A percentile compares a stretch with the other conserved stretches of the same genome.
phyloP scores from a whole-genome alignment of 2,329 filamentous ascomycete species.

The Neopestalotiopsis sp. region DNA sequence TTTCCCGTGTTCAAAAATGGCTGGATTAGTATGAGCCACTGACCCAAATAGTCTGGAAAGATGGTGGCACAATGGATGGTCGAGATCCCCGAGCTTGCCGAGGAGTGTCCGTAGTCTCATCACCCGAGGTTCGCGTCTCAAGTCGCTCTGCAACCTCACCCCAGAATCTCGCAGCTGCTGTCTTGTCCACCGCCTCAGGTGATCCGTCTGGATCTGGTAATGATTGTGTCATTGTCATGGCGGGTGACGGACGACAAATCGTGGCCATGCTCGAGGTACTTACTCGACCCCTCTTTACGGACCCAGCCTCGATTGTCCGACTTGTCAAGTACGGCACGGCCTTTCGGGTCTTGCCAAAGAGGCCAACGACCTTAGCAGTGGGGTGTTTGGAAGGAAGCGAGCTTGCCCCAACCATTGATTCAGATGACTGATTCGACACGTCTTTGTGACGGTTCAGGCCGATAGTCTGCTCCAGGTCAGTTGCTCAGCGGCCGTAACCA shows the following conservation, averaged over 20 bases:
- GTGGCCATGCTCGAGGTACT: neutral
- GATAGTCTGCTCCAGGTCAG: neutral
- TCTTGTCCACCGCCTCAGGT: neutral
- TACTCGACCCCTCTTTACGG: neutral
- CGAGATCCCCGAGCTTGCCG: neutral
- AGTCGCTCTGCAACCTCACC: neutral
- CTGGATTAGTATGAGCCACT: constrained; percentile 14
- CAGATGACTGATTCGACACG: neutral
- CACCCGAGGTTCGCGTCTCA: neutral
- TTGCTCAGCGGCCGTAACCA: constrained; percentile 19
- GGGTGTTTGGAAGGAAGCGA: neutral
- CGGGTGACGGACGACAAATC: neutral
- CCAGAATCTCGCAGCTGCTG: neutral
- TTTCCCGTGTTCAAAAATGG: constrained; percentile 2
- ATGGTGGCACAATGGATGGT: constrained; percentile 2
- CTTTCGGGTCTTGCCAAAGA: neutral
- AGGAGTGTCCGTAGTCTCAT: neutral
- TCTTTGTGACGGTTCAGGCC: neutral
- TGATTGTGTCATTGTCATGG: neutral
- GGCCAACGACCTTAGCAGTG: neutral
- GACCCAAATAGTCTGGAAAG: neutral
- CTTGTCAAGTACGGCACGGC: neutral
- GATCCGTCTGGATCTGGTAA: neutral
- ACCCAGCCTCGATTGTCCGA: neutral
- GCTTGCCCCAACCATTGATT: neutral